A percentile compares a stretch with the other conserved stretches of the same genome.
Evolutionary conservation across 129 eudicot genomes (phyloP).

Genomic region (Smallanthus sonchifolius): DNA sequence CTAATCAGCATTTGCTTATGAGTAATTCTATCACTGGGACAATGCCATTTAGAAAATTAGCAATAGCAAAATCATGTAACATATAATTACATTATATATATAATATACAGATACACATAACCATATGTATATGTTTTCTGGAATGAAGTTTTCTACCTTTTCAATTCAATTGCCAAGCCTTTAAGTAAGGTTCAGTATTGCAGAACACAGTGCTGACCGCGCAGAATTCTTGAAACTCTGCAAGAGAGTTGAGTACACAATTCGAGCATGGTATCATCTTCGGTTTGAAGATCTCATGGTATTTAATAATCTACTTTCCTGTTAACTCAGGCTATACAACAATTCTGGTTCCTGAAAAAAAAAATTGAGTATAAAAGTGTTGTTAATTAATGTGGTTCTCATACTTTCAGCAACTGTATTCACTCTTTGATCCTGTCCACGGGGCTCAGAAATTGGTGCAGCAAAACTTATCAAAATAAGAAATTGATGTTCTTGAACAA

Average conservation of each 20-base stretch:
- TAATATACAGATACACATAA: not conserved
- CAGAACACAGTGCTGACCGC: constrained; percentile 76
- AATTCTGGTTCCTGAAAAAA: not conserved
- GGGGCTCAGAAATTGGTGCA: constrained; percentile 80
- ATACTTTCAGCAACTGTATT: constrained; percentile 71
- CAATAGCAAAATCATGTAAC: not conserved
- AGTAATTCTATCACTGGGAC: not conserved
- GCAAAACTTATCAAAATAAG: constrained; percentile 70
- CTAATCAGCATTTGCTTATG: not conserved
- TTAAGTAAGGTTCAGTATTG: constrained; percentile 2
- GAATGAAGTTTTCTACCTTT: not conserved
- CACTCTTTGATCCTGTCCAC: constrained; percentile 85
- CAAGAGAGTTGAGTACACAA: constrained; percentile 86
- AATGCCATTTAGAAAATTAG: not conserved
- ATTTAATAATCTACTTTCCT: constrained; percentile 1
- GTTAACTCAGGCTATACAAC: not conserved
- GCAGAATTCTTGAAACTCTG: constrained; percentile 85
- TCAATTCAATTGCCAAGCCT: constrained; percentile 5
- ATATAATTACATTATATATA: not conserved
- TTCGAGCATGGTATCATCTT: constrained; percentile 92
- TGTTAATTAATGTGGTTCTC: not conserved
- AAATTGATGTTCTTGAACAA: constrained; percentile 81
- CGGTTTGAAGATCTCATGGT: constrained; percentile 99
- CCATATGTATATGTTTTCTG: not conserved
- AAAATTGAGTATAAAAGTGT: not conserved